A percentile compares a stretch with the other conserved stretches of the same genome.
Conservation (phyloP, 306 rosid species). For the Trifolium fragiferum region DNA sequence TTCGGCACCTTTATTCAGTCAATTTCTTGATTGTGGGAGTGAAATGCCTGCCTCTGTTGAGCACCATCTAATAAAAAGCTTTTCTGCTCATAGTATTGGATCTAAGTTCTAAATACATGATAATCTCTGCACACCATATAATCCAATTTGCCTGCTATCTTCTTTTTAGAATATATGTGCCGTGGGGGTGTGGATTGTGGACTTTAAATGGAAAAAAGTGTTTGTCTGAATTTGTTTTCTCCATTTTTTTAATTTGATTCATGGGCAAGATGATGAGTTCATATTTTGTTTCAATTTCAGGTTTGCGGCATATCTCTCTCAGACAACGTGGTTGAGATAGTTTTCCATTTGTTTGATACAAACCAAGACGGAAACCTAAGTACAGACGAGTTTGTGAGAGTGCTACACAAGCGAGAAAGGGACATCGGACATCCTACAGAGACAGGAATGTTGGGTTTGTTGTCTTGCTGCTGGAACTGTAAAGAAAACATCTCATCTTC, state of each 20-base stretch:
- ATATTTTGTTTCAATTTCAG: conserved; percentile 51
- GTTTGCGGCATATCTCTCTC: conserved; percentile 72
- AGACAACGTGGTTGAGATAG: conserved; percentile 65
- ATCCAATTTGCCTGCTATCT: too few species aligned
- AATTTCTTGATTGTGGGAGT: too few species aligned
- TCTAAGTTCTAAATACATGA: too few species aligned
- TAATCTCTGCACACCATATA: too few species aligned
- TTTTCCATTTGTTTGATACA: conserved; percentile 77
- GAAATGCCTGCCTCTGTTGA: too few species aligned
- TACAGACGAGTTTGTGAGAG: conserved; percentile 68
- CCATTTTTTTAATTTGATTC: background rate
- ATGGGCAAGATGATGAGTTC: conserved; percentile 3
- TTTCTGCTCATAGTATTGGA: too few species aligned
- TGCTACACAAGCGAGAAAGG: conserved; percentile 65
- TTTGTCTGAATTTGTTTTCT: too few species aligned
- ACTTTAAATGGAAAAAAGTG: too few species aligned
- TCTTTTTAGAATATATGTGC: too few species aligned
- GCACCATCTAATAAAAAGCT: too few species aligned
- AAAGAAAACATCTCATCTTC: conserved; percentile 31
- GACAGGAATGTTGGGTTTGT: conserved; percentile 58
- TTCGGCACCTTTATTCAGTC: too few species aligned
- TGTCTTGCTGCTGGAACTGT: conserved; percentile 51
- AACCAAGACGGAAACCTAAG: conserved; percentile 72
- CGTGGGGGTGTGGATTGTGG: too few species aligned
- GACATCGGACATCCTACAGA: conserved; percentile 67